A percentile compares a stretch with the other conserved stretches of the same genome.
Conservation (phyloP, 2,329 filamentous ascomycete genomes). For the Pseudonectria foliicola region DNA sequence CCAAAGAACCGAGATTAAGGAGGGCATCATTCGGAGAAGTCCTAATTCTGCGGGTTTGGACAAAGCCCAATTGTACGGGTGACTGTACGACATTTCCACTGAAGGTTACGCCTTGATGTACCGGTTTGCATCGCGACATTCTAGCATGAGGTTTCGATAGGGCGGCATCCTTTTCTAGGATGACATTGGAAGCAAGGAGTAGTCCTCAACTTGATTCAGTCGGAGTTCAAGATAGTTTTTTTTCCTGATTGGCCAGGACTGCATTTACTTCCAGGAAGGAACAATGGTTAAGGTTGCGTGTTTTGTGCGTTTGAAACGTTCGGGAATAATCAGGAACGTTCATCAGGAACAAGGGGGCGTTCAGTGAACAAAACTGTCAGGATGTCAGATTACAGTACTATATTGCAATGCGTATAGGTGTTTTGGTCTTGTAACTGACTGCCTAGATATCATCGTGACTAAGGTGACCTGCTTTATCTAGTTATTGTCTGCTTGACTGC, state of each 20-base stretch:
- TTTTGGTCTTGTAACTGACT: constrained; percentile 6
- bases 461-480: no score
- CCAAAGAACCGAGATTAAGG: constrained; percentile 52
- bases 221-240: constrained; percentile 22
- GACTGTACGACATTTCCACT: no score
- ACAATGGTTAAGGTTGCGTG: constrained; percentile 9
- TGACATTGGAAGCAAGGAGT: constrained; percentile 11
- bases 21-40: no score
- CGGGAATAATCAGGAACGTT: constrained; percentile 10
- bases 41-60: no score
- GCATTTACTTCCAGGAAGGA: constrained; percentile 11
- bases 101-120: no score
- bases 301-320: constrained; percentile 2
- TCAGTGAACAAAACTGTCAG: constrained; percentile 16
- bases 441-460: background rate
- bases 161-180: background rate
- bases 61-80: no score
- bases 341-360: constrained; percentile 17
- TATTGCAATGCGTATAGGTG: constrained; percentile 9
- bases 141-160: no score
- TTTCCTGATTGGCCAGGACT: constrained; percentile 14
- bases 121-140: no score
- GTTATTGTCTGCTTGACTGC: no score
- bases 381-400: constrained; percentile 15
- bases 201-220: constrained; percentile 16